These are phyloP conservation scores for Carex parvula DNA, from an alignment of 176 grass and related monocot genomes.

Conservation along the genomic window DNA sequence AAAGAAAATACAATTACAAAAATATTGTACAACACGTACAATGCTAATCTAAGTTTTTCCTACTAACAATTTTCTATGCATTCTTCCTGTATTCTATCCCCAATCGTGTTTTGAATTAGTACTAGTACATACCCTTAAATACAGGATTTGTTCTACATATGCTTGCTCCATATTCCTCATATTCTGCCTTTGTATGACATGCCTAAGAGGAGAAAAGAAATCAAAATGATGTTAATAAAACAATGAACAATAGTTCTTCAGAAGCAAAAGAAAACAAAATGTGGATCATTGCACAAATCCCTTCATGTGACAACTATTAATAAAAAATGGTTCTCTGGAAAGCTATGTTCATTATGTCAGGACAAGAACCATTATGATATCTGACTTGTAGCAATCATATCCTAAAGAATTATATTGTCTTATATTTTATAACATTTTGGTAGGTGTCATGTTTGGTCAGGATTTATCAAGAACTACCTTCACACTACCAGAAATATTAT, in stretches of 20 bases:
- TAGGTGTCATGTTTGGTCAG: neutral
- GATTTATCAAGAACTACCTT: neutral
- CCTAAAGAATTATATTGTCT: neutral
- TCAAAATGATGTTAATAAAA: neutral
- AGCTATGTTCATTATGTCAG: neutral
- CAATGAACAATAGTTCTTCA: slow-evolving; percentile 1
- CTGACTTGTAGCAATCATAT: neutral
- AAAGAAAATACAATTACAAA: slow-evolving; percentile 24
- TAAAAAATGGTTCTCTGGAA: neutral
- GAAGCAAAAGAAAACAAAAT: neutral
- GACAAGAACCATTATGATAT: neutral
- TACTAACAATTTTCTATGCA: slow-evolving; percentile 7
- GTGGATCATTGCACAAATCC: slow-evolving; percentile 61
- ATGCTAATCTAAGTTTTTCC: slow-evolving; percentile 20
- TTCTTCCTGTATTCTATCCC: slow-evolving; percentile 13
- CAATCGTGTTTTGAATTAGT: neutral
- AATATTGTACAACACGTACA: slow-evolving; percentile 28
- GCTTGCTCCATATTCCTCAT: slow-evolving; percentile 91
- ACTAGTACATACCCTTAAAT: slow-evolving; percentile 98
- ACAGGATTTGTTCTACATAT: slow-evolving; percentile 91
- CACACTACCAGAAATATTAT: neutral
- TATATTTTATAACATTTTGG: neutral
- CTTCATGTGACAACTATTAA: neutral
- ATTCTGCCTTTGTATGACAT: slow-evolving; percentile 98
- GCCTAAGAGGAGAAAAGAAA: slow-evolving; percentile 39